Evolutionary conservation across 305 asterid species (phyloP).

Genomic region (Striga hermonthica): DNA sequence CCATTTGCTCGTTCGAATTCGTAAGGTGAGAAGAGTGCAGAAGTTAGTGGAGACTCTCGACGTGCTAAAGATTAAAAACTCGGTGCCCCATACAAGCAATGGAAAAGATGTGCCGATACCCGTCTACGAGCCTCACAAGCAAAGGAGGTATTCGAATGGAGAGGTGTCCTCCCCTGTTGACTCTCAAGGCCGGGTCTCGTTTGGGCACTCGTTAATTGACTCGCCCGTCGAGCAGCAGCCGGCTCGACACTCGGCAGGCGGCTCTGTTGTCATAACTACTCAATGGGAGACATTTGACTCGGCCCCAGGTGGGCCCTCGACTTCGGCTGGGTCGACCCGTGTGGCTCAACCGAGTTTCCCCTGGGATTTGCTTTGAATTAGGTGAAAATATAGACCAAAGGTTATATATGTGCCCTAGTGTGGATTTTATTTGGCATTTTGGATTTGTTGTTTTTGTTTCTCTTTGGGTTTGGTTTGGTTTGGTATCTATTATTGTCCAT

Average conservation of each 20-base stretch:
- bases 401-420: constrained; percentile 25
- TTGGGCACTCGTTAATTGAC: constrained; percentile 39
- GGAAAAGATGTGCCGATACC: constrained; percentile 31
- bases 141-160: constrained; percentile 37
- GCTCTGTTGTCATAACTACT: constrained; percentile 74
- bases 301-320: constrained; percentile 35
- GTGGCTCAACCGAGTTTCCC: constrained; percentile 47
- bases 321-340: constrained; percentile 36
- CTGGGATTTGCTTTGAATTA: constrained; percentile 67
- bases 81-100: constrained; percentile 35
- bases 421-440: constrained; percentile 36
- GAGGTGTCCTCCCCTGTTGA: constrained; percentile 22
- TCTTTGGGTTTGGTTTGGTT: constrained; percentile 28
- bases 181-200: constrained; percentile 37
- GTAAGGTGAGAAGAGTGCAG: constrained; percentile 70
- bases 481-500: constrained; percentile 46
- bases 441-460: constrained; percentile 25
- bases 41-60: constrained; percentile 76
- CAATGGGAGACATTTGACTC: constrained; percentile 94
- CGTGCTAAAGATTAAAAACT: constrained; percentile 58
- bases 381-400: constrained; percentile 30
- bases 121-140: constrained; percentile 33
- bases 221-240: constrained; percentile 39
- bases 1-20: background rate
- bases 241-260: constrained; percentile 53